phyloP scores from a whole-genome alignment of 164 flowering plant genomes.

The Tetrastigma voinierianum region DNA sequence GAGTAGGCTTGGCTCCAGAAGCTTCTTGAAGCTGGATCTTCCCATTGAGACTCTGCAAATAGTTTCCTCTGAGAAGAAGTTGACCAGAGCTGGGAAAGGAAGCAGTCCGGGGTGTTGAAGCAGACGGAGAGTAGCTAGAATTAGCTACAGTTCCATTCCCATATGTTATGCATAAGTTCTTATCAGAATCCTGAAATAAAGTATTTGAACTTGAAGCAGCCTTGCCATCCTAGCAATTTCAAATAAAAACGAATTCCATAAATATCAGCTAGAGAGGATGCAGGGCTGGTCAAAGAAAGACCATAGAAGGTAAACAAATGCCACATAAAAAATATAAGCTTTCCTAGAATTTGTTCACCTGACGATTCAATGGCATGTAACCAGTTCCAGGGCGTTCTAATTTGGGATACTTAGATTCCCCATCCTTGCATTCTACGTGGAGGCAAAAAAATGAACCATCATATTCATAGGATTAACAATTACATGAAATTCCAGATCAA shows the following conservation, averaged over 20 bases:
- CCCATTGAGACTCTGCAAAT: slow-evolving; percentile 78
- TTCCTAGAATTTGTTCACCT: slow-evolving; percentile 35
- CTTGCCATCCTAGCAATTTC: slow-evolving; percentile 32
- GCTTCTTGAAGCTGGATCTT: slow-evolving; percentile 85
- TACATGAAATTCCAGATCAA: neutral
- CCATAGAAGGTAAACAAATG: neutral
- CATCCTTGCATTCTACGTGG: slow-evolving; percentile 51
- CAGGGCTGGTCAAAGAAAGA: neutral
- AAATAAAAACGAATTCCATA: slow-evolving; percentile 6
- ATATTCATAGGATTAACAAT: neutral
- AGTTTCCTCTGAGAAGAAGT: slow-evolving; percentile 69
- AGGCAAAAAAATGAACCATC: slow-evolving; percentile 4
- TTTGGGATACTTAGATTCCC: slow-evolving; percentile 67
- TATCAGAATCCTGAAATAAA: slow-evolving; percentile 18
- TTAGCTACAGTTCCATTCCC: slow-evolving; percentile 34
- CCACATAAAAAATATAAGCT: neutral
- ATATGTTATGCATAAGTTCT: slow-evolving; percentile 18
- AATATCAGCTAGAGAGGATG: neutral
- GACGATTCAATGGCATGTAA: slow-evolving; percentile 42
- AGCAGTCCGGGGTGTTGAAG: slow-evolving; percentile 28
- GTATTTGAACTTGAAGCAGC: slow-evolving; percentile 20
- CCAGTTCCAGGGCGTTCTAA: slow-evolving; percentile 67
- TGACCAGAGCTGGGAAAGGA: slow-evolving; percentile 54
- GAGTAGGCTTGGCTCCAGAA: slow-evolving; percentile 78
- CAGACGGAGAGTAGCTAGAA: slow-evolving; percentile 34